Evolutionary conservation across 768 basidiomycete genomes (phyloP).

Genomic region (Russula ochroleuca): DNA sequence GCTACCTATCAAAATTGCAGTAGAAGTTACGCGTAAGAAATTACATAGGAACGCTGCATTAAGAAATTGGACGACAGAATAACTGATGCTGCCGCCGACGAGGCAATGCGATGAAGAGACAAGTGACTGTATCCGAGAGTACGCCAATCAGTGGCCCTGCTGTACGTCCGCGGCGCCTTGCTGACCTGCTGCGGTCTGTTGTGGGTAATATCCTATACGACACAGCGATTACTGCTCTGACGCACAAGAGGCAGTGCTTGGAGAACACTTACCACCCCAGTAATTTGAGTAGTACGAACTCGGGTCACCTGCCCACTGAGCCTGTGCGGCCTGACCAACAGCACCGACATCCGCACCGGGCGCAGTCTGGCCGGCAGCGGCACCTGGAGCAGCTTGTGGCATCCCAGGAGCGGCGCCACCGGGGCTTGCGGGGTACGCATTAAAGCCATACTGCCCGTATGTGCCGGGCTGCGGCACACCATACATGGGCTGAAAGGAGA

Average conservation of each 20-base stretch:
- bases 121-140: conserved; percentile 6
- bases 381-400: conserved; percentile 46
- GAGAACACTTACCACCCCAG: conserved; percentile 66
- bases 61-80: conserved; percentile 19
- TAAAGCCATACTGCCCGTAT: conserved; percentile 77
- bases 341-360: conserved; percentile 55
- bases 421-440: conserved; percentile 68
- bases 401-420: conserved; percentile 48
- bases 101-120: conserved; percentile 13
- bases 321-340: conserved; percentile 55
- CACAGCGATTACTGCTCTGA: not conserved
- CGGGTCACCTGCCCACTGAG: conserved; percentile 75
- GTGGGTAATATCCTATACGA: conserved; percentile 70
- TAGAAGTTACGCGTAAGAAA: conserved; percentile 13
- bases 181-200: conserved; percentile 57
- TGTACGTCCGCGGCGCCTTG: conserved; percentile 53
- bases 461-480: conserved; percentile 80
- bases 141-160: conserved; percentile 27
- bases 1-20: conserved; percentile 16
- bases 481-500: conserved; percentile 66
- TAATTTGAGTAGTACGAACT: conserved; percentile 76
- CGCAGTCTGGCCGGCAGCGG: conserved; percentile 43
- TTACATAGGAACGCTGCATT: conserved; percentile 10
- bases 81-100: conserved; percentile 1
- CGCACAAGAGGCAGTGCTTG: not conserved